A percentile compares a stretch with the other conserved stretches of the same genome.
These are phyloP conservation scores for Penicillium paneum DNA, from an alignment of 2,329 filamentous ascomycete genomes.

Conservation along the genomic window DNA sequence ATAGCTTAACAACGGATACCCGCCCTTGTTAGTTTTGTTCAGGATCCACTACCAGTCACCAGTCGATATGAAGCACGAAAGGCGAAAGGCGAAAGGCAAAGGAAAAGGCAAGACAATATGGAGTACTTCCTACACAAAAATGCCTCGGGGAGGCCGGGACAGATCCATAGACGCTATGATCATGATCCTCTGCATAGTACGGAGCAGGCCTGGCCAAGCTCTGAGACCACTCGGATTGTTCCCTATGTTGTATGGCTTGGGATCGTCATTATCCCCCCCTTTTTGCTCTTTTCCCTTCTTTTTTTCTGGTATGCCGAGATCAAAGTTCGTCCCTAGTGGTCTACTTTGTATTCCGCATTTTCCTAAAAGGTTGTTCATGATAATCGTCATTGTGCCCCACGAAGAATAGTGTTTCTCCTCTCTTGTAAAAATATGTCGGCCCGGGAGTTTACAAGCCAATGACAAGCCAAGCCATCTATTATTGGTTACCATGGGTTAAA, in stretches of 20 bases:
- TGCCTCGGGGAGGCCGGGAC: neutral
- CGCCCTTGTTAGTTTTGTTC: neutral
- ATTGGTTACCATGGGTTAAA: neutral
- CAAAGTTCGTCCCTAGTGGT: slow-evolving; percentile 11
- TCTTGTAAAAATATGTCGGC: neutral
- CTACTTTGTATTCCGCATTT: neutral
- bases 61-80: neutral
- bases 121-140: neutral
- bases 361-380: slow-evolving; percentile 13
- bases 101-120: neutral
- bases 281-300: neutral
- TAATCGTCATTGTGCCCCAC: neutral
- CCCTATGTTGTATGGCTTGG: slow-evolving; percentile 16
- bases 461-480: neutral
- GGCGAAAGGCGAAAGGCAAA: neutral
- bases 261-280: slow-evolving; percentile 13
- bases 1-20: neutral
- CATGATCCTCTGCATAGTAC: slow-evolving; percentile 9
- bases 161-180: slow-evolving; percentile 12
- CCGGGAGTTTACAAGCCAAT: neutral
- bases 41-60: neutral
- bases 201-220: slow-evolving; percentile 9
- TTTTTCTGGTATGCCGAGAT: slow-evolving; percentile 7
- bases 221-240: slow-evolving; percentile 7
- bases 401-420: neutral